Evolutionary conservation across 1,284 basidiomycete species (phyloP).

Genomic region (Neonothopanus nambi): DNA sequence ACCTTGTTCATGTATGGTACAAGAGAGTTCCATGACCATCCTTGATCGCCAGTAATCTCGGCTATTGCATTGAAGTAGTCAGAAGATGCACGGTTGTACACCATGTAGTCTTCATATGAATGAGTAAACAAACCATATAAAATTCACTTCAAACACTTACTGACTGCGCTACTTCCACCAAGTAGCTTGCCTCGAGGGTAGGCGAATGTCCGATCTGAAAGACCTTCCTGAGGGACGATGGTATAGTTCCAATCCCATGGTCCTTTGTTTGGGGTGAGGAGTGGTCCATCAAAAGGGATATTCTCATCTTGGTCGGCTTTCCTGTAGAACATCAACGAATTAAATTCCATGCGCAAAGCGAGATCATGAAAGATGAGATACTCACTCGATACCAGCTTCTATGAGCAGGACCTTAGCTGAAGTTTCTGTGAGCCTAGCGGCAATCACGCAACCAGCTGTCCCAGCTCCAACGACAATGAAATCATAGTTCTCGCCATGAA

Average conservation of each 20-base stretch:
- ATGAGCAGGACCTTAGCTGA: constrained; percentile 1
- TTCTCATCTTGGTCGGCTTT: background rate
- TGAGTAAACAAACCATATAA: background rate
- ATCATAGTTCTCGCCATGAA: constrained; percentile 31
- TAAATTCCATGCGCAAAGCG: background rate
- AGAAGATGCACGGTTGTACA: constrained; percentile 22
- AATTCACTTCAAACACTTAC: background rate
- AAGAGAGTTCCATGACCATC: constrained; percentile 25
- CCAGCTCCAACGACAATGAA: constrained; percentile 3
- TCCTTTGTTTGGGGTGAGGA: background rate
- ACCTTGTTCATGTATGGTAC: constrained; percentile 25
- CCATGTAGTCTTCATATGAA: constrained; percentile 21
- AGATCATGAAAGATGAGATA: background rate
- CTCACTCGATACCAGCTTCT: constrained; percentile 5
- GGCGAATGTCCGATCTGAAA: background rate
- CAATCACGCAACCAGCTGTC: constrained; percentile 3
- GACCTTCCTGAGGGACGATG: background rate
- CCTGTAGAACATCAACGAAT: background rate
- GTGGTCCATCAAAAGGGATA: background rate
- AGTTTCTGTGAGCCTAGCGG: background rate
- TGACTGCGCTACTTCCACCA: constrained; percentile 1
- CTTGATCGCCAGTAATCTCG: constrained; percentile 23
- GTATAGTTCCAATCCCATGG: constrained; percentile 5
- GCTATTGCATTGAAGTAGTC: constrained; percentile 23
- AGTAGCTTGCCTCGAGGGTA: background rate